Evolutionary conservation across 164 flowering plant genomes (phyloP), one percentile per base, ranked within the genome.

Genomic region (Aristolochia contorta): DNA sequence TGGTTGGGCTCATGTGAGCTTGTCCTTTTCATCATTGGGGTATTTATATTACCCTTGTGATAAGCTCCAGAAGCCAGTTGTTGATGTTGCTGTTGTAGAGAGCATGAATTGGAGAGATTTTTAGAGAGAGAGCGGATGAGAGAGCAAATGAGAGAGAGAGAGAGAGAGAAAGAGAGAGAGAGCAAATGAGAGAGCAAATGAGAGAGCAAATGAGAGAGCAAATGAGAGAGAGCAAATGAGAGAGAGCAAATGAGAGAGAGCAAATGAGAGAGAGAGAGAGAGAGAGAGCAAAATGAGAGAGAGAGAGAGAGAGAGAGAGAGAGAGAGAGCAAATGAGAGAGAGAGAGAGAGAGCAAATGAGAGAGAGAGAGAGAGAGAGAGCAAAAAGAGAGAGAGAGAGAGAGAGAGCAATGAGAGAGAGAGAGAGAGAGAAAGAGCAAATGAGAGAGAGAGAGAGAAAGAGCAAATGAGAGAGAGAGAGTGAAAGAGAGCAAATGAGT

Each of bases 1-100:
- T 80, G 83, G 81, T 79, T 80, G 78, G 78, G 75, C 72, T 83
- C 88, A 85, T 83, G 88, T 85, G 88, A 85, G 72, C 74, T 69
- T 68, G 84, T 78, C 83, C 72, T 63, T 79, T 73, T 84, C 84
- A 66, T 69, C 79, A 69, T 62, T 76, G 63, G 74, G 62, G 54
- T 54, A 64, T 71, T 43, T 56, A 33, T 45, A 30, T 57, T 63
- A 10, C 7, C 43, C 12, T 37, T 37, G 43, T 37, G 43, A 37
- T 37, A 37, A 37, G 43, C 43, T 37, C 43, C 43, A 37, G 47
- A 58, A 32, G 74, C 77, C 83, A 73, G 79, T 79, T 75, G 80
- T 75, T 79, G 68, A 37, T 37, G 43, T 37, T 37, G 43, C 7
- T 37, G 43, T 37, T 37, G 43, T 65, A 47, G 56, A 65, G 68